A percentile compares a stretch with the other conserved stretches of the same genome.
Evolutionary conservation across 2,329 filamentous ascomycete species (phyloP).

Genomic region (Diaporthe citriasiana): DNA sequence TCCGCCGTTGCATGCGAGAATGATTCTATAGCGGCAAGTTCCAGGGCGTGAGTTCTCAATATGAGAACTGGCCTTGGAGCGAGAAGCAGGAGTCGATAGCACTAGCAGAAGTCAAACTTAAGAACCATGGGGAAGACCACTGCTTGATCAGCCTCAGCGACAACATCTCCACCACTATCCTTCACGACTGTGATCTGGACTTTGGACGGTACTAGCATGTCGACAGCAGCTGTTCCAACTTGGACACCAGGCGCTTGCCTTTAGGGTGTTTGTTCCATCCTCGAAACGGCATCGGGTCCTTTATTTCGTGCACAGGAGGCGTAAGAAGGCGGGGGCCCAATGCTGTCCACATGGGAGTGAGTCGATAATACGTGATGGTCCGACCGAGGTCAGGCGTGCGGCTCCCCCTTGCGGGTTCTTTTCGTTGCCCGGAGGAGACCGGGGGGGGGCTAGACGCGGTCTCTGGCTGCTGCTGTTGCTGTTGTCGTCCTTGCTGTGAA

Average conservation of each 20-base stretch:
- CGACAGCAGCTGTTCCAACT: constrained; percentile 68
- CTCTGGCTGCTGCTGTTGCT: background rate
- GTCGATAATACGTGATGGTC: constrained; percentile 13
- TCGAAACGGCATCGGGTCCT: background rate
- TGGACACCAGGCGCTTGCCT: constrained; percentile 76
- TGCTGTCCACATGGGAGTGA: constrained; percentile 11
- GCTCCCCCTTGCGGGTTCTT: constrained; percentile 15
- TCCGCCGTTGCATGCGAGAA: background rate
- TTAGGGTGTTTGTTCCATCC: constrained; percentile 62
- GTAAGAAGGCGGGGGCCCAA: background rate
- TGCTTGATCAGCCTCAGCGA: constrained; percentile 78
- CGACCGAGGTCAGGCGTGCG: constrained; percentile 1
- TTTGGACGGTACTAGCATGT: constrained; percentile 67
- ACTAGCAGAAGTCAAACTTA: constrained; percentile 69
- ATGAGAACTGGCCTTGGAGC: constrained; percentile 56
- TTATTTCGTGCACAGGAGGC: constrained; percentile 13
- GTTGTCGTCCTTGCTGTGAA: constrained; percentile 4
- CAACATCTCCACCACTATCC: constrained; percentile 84
- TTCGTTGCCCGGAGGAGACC: constrained; percentile 4
- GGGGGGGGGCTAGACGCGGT: background rate
- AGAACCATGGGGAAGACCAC: constrained; percentile 62
- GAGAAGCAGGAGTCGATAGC: constrained; percentile 84
- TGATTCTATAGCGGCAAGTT: constrained; percentile 6
- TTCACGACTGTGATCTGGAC: constrained; percentile 75
- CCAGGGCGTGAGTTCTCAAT: background rate